Evolutionary conservation across 192 early-diverging fungal genomes (phyloP).

Genomic region (Globomyces pollinis-pini): DNA sequence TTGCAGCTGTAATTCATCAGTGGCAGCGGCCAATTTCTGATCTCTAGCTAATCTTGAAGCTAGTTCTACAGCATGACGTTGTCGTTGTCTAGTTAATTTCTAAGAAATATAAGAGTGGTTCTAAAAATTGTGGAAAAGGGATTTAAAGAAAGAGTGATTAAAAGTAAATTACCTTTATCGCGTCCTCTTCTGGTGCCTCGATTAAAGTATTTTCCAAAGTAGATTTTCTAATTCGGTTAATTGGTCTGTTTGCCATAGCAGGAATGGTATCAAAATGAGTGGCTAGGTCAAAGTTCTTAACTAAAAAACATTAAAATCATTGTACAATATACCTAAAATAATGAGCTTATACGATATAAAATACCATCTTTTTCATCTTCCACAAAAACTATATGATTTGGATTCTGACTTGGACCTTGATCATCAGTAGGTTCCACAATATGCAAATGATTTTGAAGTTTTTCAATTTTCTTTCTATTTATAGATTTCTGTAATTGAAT

Average conservation of each 20-base stretch:
- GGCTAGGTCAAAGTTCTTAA: slow-evolving; percentile 64
- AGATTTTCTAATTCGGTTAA: slow-evolving; percentile 8
- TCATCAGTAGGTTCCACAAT: slow-evolving; percentile 45
- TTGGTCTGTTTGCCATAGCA: slow-evolving; percentile 20
- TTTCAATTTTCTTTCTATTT: slow-evolving; percentile 69
- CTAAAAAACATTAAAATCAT: no score
- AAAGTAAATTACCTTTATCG: not conserved
- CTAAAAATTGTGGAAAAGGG: not conserved
- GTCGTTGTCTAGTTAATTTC: slow-evolving; percentile 41
- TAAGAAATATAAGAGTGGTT: slow-evolving; percentile 4
- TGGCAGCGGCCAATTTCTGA: slow-evolving; percentile 57
- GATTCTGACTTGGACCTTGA: slow-evolving; percentile 13
- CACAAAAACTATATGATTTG: slow-evolving; percentile 38
- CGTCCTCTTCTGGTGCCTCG: not conserved
- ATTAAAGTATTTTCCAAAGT: not conserved
- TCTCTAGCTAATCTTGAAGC: slow-evolving; percentile 69
- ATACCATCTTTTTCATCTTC: slow-evolving; percentile 38
- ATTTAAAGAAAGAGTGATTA: not conserved
- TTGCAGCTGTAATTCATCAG: slow-evolving; percentile 72
- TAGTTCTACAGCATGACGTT: slow-evolving; percentile 57
- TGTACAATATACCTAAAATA: no score
- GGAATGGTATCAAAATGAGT: slow-evolving; percentile 69
- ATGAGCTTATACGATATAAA: no score
- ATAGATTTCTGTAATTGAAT: slow-evolving; percentile 73
- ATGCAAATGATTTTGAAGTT: slow-evolving; percentile 62